Evolutionary conservation across 768 basidiomycete species (phyloP), one percentile per base, ranked within the genome.

Genomic region (Trametes gibbosa): DNA sequence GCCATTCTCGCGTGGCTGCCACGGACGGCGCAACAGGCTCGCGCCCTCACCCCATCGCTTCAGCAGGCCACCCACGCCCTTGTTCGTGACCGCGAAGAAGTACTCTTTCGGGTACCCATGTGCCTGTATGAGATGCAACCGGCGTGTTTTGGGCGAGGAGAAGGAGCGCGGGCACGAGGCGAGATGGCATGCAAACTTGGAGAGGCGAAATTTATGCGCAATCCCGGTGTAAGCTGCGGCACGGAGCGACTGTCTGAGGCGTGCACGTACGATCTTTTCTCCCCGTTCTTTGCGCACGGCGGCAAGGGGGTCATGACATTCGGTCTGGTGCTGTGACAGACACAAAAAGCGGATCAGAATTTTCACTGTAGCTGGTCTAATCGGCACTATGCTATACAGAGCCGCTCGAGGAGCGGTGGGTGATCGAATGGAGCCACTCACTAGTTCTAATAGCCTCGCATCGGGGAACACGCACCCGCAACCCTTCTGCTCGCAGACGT

Each of bases 81-180:
- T 93, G 73, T 95, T 95, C 16, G 91, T 94, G 19, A 96, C 87
- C 19, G 89, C 84, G 70, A 95, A 96, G 73, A 92, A 95, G 72
- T 88, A 96, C 67, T 94, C 84, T 68, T 91, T 91, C 5, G 93
- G 92, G 68, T 88, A 96, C 50, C 80, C 83, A 66, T 96, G 94
- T 14, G 78, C 83, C 65, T 86, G 80, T 46, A 95, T 90, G 52
- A 96, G 80, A 75, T 95, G 94, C 43, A 90, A 76, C 23, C 94
- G 77, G 17, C 94, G 81, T 16, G 82, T 74, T 72, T 90, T 92
- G 0, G 93, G 94, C 1, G 83, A 86, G 8, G 74, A 68, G 70
- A 94, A 95, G 12, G 78, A 65, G 53, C 82, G 80, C 40, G 79
- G 66, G 72, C 89, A 88, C 2, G 78, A 73, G 12, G 74, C 67